phyloP scores from a whole-genome alignment of 2,329 filamentous ascomycete species.

The Trichoderma sp. region DNA sequence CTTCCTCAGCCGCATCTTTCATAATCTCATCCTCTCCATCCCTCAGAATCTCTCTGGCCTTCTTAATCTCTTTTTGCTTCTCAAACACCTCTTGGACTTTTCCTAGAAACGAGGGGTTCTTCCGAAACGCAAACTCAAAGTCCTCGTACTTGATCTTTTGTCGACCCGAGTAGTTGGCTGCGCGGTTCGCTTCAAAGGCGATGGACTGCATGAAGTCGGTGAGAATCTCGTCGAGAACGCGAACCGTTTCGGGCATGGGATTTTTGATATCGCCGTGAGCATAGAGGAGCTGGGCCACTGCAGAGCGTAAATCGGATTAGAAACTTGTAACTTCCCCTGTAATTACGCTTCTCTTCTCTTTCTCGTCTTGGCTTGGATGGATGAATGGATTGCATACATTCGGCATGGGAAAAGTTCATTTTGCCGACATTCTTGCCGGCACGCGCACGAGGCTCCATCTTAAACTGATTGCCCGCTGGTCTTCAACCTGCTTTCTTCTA shows the following conservation, averaged over 20 bases:
- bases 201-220: slow-evolving; percentile 96
- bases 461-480: slow-evolving; percentile 27
- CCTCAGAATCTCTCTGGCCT: slow-evolving; percentile 72
- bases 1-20: slow-evolving; percentile 49
- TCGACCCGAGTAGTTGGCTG: slow-evolving; percentile 80
- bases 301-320: neutral
- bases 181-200: slow-evolving; percentile 82
- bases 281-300: slow-evolving; percentile 72
- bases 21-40: slow-evolving; percentile 62
- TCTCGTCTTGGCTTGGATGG: neutral
- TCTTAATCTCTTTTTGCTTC: slow-evolving; percentile 83
- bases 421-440: slow-evolving; percentile 78
- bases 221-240: slow-evolving; percentile 88
- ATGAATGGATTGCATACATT: slow-evolving; percentile 51
- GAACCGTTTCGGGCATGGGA: slow-evolving; percentile 79
- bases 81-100: slow-evolving; percentile 86
- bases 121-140: slow-evolving; percentile 89
- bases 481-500: neutral
- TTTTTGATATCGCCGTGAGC: slow-evolving; percentile 75
- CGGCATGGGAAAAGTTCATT: slow-evolving; percentile 73
- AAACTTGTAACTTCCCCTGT: neutral
- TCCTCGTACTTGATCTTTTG: slow-evolving; percentile 99
- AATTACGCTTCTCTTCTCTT: neutral
- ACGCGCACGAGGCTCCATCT: slow-evolving; percentile 73
- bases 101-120: slow-evolving; percentile 81